These are phyloP conservation scores for Fomitopsis betulina DNA, from an alignment of 1,284 basidiomycete species.

Conservation along the genomic window DNA sequence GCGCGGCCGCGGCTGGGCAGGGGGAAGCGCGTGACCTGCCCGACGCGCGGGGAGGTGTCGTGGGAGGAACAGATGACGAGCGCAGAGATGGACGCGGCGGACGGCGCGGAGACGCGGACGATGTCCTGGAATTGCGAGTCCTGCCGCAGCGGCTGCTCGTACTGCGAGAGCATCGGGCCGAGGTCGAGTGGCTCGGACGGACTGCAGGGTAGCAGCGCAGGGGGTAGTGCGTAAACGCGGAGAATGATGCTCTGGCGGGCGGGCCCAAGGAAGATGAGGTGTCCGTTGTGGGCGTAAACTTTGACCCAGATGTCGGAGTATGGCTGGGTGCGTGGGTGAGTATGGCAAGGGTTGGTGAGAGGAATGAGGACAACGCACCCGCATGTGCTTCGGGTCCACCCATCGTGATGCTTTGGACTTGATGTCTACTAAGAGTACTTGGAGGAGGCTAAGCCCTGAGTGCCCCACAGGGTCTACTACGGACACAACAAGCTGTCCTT, in stretches of 20 bases:
- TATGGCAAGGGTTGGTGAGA: neutral
- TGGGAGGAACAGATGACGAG: constrained; percentile 22
- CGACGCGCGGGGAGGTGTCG: constrained; percentile 13
- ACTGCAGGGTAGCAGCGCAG: neutral
- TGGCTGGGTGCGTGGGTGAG: constrained; percentile 11
- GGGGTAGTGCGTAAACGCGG: constrained; percentile 24
- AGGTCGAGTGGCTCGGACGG: constrained; percentile 12
- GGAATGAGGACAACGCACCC: constrained; percentile 20
- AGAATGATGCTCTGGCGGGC: constrained; percentile 23
- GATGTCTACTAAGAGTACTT: constrained; percentile 34
- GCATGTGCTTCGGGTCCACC: constrained; percentile 26
- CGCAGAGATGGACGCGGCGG: constrained; percentile 15
- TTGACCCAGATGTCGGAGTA: constrained; percentile 26
- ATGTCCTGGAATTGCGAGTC: constrained; percentile 20
- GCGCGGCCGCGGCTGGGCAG: constrained; percentile 8
- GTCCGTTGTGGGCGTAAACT: constrained; percentile 16
- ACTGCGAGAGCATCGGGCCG: constrained; percentile 17
- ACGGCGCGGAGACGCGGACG: constrained; percentile 18
- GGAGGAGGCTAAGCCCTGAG: constrained; percentile 21
- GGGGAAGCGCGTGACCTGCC: constrained; percentile 21
- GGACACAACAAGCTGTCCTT: constrained; percentile 29
- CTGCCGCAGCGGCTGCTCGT: constrained; percentile 15
- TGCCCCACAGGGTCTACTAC: constrained; percentile 30
- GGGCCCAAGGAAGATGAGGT: constrained; percentile 26
- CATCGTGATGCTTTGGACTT: constrained; percentile 25